These are phyloP conservation scores for Fusarium aywerte DNA, from an alignment of 2,329 filamentous ascomycete species.

Conservation along the genomic window DNA sequence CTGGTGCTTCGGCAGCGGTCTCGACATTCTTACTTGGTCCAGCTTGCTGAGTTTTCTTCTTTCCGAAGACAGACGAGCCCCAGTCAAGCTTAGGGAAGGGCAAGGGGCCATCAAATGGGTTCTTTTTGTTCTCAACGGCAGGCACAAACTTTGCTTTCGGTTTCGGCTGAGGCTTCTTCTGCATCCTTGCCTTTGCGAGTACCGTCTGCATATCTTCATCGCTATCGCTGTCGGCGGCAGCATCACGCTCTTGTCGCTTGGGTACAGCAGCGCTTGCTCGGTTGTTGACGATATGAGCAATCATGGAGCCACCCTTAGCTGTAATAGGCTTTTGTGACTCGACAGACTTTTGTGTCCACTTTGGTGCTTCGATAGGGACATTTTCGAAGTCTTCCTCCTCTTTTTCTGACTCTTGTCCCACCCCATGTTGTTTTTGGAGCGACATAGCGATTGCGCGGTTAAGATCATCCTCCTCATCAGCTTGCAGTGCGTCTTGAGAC, in stretches of 20 bases:
- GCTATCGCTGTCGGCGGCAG: slow-evolving; percentile 68
- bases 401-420: slow-evolving; percentile 52
- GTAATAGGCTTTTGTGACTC: slow-evolving; percentile 62
- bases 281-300: slow-evolving; percentile 80
- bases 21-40: slow-evolving; percentile 29
- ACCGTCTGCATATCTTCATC: slow-evolving; percentile 85
- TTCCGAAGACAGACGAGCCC: slow-evolving; percentile 69
- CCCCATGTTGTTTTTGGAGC: slow-evolving; percentile 70
- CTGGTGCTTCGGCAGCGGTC: slow-evolving; percentile 18
- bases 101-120: slow-evolving; percentile 79
- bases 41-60: slow-evolving; percentile 49
- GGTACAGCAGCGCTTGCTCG: slow-evolving; percentile 71
- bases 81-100: slow-evolving; percentile 89
- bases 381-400: slow-evolving; percentile 63
- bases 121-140: slow-evolving; percentile 64
- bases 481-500: slow-evolving; percentile 53
- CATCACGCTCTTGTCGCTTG: slow-evolving; percentile 48
- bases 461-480: slow-evolving; percentile 70
- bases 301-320: slow-evolving; percentile 66
- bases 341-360: slow-evolving; percentile 67
- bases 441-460: slow-evolving; percentile 87
- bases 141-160: slow-evolving; percentile 54
- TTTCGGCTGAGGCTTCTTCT: slow-evolving; percentile 60
- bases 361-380: slow-evolving; percentile 56
- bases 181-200: slow-evolving; percentile 74